Evolutionary conservation across 176 grass and related monocot genomes (phyloP).

Genomic region (Ensete ventricosum): DNA sequence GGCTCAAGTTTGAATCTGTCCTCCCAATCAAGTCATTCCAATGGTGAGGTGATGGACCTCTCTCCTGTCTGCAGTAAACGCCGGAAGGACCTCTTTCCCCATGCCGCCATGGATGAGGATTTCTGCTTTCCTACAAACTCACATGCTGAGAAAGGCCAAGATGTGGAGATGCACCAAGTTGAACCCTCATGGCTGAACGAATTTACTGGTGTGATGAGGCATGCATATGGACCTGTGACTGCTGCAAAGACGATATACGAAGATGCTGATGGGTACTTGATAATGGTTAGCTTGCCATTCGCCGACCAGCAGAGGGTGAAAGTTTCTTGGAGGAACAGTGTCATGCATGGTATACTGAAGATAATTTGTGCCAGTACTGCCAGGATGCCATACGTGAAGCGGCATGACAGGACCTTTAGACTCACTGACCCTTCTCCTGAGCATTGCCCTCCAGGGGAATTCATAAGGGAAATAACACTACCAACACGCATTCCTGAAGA

Average conservation of each 20-base stretch:
- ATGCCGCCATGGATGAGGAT: conserved; percentile 58
- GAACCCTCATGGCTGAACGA: conserved; percentile 58
- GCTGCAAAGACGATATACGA: conserved; percentile 91
- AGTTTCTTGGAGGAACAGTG: conserved; percentile 85
- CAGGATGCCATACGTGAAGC: conserved; percentile 44
- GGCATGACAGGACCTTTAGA: conserved; percentile 63
- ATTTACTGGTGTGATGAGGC: conserved; percentile 81
- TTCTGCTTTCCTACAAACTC: conserved; percentile 56
- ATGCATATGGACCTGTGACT: conserved; percentile 56
- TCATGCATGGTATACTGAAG: conserved; percentile 80
- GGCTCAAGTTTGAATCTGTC: conserved; percentile 75
- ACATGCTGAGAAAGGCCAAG: conserved; percentile 35
- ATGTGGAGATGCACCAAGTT: conserved; percentile 54
- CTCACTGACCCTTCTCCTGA: conserved; percentile 51
- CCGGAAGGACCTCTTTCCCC: conserved; percentile 53
- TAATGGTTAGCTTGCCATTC: conserved; percentile 82
- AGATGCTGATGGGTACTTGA: conserved; percentile 70
- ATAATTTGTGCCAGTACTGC: conserved; percentile 76
- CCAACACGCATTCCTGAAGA: conserved; percentile 83
- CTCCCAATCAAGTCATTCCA: conserved; percentile 60
- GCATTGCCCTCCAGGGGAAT: conserved; percentile 90
- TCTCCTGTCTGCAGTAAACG: conserved; percentile 78
- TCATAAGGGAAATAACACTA: conserved; percentile 75
- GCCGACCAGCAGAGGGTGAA: conserved; percentile 90
- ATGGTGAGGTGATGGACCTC: conserved; percentile 74